Percentiles rank a stretch among this genome's conserved stretches.
phyloP scores from a whole-genome alignment of 176 grass and related monocot genomes.

The Cymbopogon citratus region DNA sequence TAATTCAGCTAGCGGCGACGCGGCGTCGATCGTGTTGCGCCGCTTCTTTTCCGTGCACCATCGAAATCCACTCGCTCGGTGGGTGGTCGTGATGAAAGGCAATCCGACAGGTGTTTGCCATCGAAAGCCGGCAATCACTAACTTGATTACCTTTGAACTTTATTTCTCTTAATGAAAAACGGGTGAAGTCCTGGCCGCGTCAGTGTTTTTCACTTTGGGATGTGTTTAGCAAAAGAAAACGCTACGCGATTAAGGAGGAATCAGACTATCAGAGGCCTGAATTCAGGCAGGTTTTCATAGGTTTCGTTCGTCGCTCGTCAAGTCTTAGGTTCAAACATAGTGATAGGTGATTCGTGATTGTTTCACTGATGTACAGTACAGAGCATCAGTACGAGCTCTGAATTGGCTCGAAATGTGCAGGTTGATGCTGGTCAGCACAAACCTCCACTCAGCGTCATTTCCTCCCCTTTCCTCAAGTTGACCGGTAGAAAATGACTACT shows the following conservation, averaged over 20 bases:
- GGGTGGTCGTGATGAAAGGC: not conserved
- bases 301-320: not conserved
- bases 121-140: no score
- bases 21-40: not conserved
- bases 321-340: not conserved
- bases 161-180: no score
- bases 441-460: not conserved
- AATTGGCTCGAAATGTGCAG: not conserved
- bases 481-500: not conserved
- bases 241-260: not conserved
- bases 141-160: no score
- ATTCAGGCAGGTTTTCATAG: not conserved
- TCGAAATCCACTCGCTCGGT: not conserved
- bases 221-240: not conserved
- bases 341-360: no score
- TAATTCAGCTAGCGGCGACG: not conserved
- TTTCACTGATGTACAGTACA: not conserved
- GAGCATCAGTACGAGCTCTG: not conserved
- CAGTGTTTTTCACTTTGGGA: not conserved
- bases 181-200: no score
- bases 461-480: not conserved
- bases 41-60: not conserved
- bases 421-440: not conserved
- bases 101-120: not conserved
- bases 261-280: not conserved